Conservation (phyloP, 495 filamentous ascomycete genomes). For the Penicillium longicatenatum region DNA sequence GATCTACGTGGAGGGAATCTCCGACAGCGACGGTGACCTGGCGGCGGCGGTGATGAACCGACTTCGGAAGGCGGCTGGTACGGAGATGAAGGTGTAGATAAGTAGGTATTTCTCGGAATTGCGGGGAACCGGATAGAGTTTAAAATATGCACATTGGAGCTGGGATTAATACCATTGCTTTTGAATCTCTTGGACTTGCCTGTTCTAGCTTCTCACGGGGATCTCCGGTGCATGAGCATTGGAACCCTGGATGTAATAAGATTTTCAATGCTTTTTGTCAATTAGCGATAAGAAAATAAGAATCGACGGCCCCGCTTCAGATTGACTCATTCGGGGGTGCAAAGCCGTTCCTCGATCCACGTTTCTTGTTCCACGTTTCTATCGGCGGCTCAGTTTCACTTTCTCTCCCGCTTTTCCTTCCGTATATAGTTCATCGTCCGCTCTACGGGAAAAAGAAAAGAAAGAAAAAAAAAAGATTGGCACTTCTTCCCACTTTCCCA, state of each 20-base stretch:
- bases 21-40: slow-evolving; percentile 71
- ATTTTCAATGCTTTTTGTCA: not conserved
- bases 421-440: not conserved
- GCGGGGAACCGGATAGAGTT: slow-evolving; percentile 13
- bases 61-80: slow-evolving; percentile 80
- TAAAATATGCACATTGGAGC: slow-evolving; percentile 2
- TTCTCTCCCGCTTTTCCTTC: slow-evolving; percentile 3
- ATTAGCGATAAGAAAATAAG: not conserved
- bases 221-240: slow-evolving; percentile 19
- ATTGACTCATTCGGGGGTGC: too few species aligned
- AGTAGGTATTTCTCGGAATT: slow-evolving; percentile 13
- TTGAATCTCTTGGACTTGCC: slow-evolving; percentile 22
- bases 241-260: not conserved
- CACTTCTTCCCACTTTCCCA: not conserved
- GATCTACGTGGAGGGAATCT: slow-evolving; percentile 90
- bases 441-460: not conserved
- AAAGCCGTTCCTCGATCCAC: not conserved
- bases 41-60: slow-evolving; percentile 98
- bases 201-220: slow-evolving; percentile 14
- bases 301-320: not conserved
- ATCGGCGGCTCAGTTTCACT: slow-evolving; percentile 2
- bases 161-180: not conserved
- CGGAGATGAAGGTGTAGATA: slow-evolving; percentile 41
- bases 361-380: not conserved
- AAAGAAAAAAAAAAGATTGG: not conserved